Evolutionary conservation across 2,329 filamentous ascomycete species (phyloP), one percentile per base, ranked within the genome.

Genomic region (Colletotrichum lupini): DNA sequence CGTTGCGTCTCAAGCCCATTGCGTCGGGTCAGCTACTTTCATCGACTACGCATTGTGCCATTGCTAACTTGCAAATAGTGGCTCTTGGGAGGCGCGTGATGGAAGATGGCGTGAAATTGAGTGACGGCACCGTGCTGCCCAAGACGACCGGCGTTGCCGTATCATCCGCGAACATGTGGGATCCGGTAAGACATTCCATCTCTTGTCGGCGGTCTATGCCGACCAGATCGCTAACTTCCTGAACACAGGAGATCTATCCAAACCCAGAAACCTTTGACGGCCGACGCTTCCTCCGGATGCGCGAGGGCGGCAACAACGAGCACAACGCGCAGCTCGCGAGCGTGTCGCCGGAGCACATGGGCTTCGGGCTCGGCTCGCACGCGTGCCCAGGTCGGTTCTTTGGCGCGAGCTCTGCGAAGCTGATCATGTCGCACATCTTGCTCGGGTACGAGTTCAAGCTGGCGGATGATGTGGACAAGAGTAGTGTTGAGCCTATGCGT

Each of bases 361-460:
- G 69, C 74, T 87, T 87, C 71, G 85, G 85, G 1, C 82, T 84
- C 4, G 86, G 85, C 30, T 82, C 82, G 68, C 84, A 87, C 74
- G 85, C 86, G 1, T 87, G 86, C 62, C 86, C 86, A 0, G 85
- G 86, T 1, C 81, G 86, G 7, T 87, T 87, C 78, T 86, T 87
- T 74, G 85, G 85, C 19, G 78, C 80, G 37, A 84, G 84, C 74
- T 82, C 83, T 75, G 82, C 86, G 70, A 87, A 87, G 79, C 78
- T 86, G 74, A 77, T 85, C 56, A 75, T 87, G 64, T 80, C 82
- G 0, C 81, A 82, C 69, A 78, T 84, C 49, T 75, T 87, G 19
- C 78, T 85, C 57, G 79, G 81, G 72, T 86, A 84, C 66, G 84
- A 87, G 26, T 78, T 85, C 55, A 80, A 80, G 55, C 77, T 86